Evolutionary conservation across 1,284 basidiomycete genomes (phyloP).

Genomic region (Fomitopsis pinicola): DNA sequence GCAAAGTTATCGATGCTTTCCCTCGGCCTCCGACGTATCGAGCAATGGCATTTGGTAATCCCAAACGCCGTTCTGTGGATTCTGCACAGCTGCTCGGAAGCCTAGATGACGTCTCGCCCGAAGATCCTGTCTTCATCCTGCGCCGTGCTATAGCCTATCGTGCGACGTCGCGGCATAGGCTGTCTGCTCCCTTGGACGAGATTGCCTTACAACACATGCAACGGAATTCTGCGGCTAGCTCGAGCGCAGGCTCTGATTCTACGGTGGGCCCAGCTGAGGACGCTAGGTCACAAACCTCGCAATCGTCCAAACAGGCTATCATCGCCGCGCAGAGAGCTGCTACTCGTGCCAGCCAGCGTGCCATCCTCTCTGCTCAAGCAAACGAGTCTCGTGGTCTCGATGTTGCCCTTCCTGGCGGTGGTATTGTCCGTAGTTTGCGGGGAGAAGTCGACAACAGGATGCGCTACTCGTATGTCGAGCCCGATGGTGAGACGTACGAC

Average conservation of each 20-base stretch:
- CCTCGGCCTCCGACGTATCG: conserved; percentile 70
- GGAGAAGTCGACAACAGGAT: conserved; percentile 67
- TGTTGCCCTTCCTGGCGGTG: conserved; percentile 78
- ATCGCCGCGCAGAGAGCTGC: conserved; percentile 90
- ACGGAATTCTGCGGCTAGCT: conserved; percentile 56
- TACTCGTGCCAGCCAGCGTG: conserved; percentile 80
- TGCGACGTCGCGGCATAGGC: conserved; percentile 56
- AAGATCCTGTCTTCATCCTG: conserved; percentile 89
- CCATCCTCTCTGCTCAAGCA: conserved; percentile 78
- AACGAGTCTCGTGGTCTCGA: conserved; percentile 87
- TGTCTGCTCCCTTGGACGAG: conserved; percentile 73
- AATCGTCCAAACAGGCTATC: conserved; percentile 77
- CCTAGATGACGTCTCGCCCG: conserved; percentile 69
- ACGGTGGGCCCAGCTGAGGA: conserved; percentile 32
- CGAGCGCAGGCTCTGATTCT: conserved; percentile 41
- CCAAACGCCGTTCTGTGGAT: conserved; percentile 87
- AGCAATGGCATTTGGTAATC: conserved; percentile 51
- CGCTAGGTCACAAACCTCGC: conserved; percentile 28
- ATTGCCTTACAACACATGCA: conserved; percentile 67
- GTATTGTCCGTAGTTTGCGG: conserved; percentile 80
- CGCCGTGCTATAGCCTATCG: conserved; percentile 74
- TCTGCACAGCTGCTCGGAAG: conserved; percentile 68
- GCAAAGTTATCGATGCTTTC: conserved; percentile 84
- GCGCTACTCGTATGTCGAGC: conserved; percentile 89
- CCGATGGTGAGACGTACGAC: conserved; percentile 81